Base-by-base conservation (phyloP, 2,329 filamentous ascomycete genomes). In the Tolypocladium amazonense region DNA sequence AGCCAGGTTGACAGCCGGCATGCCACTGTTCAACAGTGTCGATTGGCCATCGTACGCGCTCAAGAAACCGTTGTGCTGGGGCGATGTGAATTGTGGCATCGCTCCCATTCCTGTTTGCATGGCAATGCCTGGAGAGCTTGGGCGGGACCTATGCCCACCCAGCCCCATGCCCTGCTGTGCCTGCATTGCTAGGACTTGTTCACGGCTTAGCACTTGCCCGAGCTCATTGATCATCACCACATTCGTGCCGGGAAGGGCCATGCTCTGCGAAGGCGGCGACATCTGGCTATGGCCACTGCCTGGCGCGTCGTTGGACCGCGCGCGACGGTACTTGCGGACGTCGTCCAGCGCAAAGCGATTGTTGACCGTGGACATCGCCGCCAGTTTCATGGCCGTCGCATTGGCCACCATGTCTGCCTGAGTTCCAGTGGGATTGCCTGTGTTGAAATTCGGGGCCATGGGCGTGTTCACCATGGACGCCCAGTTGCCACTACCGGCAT, bases 361-460 rank as follows among this genome's bases (percentile, higher is more conserved):
- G 79, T 97, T 99, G 56, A 99, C 94, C 3, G 94, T 99, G 6
- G 93, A 97, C 54, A 99, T 80, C 23, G 94, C 94, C 54, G 94
- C 94, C 57, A 99, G 83, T 75, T 99, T 99, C 94, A 99, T 99
- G 27, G 94, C 94, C 20, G 94, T 97, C 33, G 94, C 94, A 71
- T 97, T 99, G 61, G 94, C 94, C 60, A 99, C 89, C 93, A 97
- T 97, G 70, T 99, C 94, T 20, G 92, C 92, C 72, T 97, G 92
- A 59, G 83, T 87, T 55, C 79, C 79, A 47, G 78, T 76, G 45
- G 76, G 76, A 65, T 82, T 72, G 58, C 65, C 67, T 20, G 80
- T 76, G 64, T 82, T 88, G 74, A 97, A 99, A 65, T 87, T 93
- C 47, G 90, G 79, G 6, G 93, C 90, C 89, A 97, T 95, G 2